phyloP scores from a whole-genome alignment of 495 filamentous ascomycete species.

The Jackrogersella multiformis region DNA sequence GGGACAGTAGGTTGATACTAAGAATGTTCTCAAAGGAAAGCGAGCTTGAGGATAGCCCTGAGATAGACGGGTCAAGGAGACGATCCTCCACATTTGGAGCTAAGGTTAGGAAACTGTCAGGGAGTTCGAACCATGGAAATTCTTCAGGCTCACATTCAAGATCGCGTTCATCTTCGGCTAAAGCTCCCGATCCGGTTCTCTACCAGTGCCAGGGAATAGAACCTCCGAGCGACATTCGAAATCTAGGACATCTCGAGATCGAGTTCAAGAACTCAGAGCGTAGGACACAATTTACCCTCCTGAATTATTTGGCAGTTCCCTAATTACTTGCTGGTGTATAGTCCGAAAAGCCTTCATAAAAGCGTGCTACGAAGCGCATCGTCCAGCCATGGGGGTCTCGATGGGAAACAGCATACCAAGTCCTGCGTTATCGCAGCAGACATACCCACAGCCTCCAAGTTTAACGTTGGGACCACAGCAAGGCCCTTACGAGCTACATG shows the following conservation, averaged over 20 bases:
- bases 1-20: constrained; percentile 29
- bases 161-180: constrained; percentile 9
- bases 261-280: constrained; percentile 30
- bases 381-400: neutral
- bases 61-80: neutral
- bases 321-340: neutral
- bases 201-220: constrained; percentile 19
- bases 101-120: constrained; percentile 9
- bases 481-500: constrained; percentile 1
- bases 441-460: constrained; percentile 16
- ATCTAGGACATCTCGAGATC: constrained; percentile 33
- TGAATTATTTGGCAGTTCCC: neutral
- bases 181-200: neutral
- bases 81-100: constrained; percentile 10
- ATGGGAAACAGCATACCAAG: constrained; percentile 18
- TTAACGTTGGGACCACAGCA: constrained; percentile 15
- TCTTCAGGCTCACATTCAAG: constrained; percentile 6
- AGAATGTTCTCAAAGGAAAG: constrained; percentile 22
- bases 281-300: neutral
- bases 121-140: neutral
- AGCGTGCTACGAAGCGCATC: constrained; percentile 39
- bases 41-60: constrained; percentile 4
- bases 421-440: neutral
- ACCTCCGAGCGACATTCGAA: constrained; percentile 27
- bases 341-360: constrained; percentile 40